Conservation (phyloP, 305 asterid species). For the Solanum hybrid region DNA sequence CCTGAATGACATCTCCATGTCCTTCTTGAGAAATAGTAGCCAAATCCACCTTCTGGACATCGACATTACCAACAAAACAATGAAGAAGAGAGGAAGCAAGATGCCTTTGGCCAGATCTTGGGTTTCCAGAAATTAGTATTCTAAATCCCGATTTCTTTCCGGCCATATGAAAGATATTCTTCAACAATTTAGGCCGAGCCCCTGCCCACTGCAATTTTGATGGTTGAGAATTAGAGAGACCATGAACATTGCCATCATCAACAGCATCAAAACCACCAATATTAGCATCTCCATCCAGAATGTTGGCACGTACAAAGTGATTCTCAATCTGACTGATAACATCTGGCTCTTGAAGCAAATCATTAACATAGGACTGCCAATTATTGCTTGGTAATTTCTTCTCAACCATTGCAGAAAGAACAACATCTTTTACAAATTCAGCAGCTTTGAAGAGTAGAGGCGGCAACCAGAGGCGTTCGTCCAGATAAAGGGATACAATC, state of each 20-base stretch:
- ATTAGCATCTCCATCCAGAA: slow-evolving; percentile 44
- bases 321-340: slow-evolving; percentile 51
- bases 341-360: slow-evolving; percentile 63
- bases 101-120: slow-evolving; percentile 87
- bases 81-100: slow-evolving; percentile 92
- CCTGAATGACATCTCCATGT: slow-evolving; percentile 85
- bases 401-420: slow-evolving; percentile 48
- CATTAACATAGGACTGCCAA: slow-evolving; percentile 66
- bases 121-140: slow-evolving; percentile 70
- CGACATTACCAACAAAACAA: slow-evolving; percentile 75
- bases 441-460: slow-evolving; percentile 57
- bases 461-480: slow-evolving; percentile 82
- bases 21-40: slow-evolving; percentile 92
- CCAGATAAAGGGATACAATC: slow-evolving; percentile 54
- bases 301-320: slow-evolving; percentile 34
- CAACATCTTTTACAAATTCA: slow-evolving; percentile 41
- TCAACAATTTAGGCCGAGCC: slow-evolving; percentile 39
- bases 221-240: slow-evolving; percentile 26
- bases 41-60: slow-evolving; percentile 77
- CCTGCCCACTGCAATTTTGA: slow-evolving; percentile 42
- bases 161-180: slow-evolving; percentile 22
- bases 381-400: slow-evolving; percentile 38
- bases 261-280: slow-evolving; percentile 24
- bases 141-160: slow-evolving; percentile 64
- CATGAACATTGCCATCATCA: slow-evolving; percentile 35